Evolutionary conservation across 2,329 filamentous ascomycete genomes (phyloP).

Genomic region (Magnaporthales sp.): DNA sequence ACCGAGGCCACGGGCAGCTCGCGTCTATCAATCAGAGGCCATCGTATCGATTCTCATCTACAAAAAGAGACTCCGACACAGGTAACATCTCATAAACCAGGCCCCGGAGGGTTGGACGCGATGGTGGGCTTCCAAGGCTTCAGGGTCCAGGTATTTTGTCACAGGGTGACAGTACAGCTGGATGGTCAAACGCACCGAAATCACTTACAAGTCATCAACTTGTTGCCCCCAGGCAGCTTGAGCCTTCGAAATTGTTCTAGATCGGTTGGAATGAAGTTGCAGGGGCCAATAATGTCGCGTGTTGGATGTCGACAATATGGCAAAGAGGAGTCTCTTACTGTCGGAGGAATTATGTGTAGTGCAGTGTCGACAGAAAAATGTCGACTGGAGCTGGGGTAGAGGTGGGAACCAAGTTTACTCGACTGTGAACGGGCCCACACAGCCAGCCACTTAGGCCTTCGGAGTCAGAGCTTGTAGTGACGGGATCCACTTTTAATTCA

Average conservation of each 20-base stretch:
- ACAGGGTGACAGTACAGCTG: constrained; percentile 16
- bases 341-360: constrained; percentile 2
- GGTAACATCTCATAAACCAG: neutral
- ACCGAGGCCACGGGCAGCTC: constrained; percentile 19
- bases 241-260: constrained; percentile 3
- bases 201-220: constrained; percentile 44
- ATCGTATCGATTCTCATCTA: constrained; percentile 24
- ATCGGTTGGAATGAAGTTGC: neutral
- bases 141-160: constrained; percentile 19
- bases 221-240: constrained; percentile 27
- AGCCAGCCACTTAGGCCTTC: neutral
- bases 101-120: constrained; percentile 2
- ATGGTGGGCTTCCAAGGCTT: constrained; percentile 6
- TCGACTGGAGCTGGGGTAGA: constrained; percentile 2
- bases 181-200: constrained; percentile 18
- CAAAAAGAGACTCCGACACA: constrained; percentile 6
- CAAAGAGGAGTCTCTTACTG: neutral
- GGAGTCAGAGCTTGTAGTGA: neutral
- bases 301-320: neutral
- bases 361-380: constrained; percentile 2
- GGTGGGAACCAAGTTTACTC: neutral
- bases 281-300: neutral
- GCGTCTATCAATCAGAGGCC: constrained; percentile 22
- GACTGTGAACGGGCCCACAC: neutral
- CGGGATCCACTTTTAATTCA: neutral